phyloP scores from a whole-genome alignment of 2,329 filamentous ascomycete species.

The Tolypocladium amazonense region DNA sequence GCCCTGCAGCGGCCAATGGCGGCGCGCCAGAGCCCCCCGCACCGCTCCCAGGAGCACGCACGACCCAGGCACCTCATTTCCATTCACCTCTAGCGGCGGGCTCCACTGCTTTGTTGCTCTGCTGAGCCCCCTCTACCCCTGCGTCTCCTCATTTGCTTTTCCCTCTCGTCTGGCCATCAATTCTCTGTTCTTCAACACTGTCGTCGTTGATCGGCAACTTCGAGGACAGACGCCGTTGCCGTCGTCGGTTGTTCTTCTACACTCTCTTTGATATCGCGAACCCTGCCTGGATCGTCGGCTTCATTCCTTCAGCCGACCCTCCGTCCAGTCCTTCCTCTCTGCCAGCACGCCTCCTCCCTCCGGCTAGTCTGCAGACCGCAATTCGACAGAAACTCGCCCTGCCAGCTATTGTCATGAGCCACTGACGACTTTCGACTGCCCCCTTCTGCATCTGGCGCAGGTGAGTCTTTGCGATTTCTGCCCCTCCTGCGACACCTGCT shows the following conservation, averaged over 20 bases:
- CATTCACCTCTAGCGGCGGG: neutral
- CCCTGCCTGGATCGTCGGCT: slow-evolving; percentile 15
- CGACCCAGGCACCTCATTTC: too few species aligned
- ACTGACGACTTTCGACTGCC: neutral
- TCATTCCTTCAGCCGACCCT: slow-evolving; percentile 23
- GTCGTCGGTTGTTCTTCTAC: slow-evolving; percentile 1
- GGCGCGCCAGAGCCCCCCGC: slow-evolving; percentile 1
- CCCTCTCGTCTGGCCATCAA: neutral
- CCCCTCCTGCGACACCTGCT: neutral
- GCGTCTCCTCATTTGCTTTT: neutral
- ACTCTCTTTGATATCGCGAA: neutral
- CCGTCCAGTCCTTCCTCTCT: slow-evolving; percentile 25
- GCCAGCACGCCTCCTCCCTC: neutral
- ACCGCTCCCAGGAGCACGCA: neutral
- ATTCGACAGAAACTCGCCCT: neutral
- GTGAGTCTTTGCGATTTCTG: neutral
- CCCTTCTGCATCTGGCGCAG: neutral
- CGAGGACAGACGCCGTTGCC: neutral
- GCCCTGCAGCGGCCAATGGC: slow-evolving; percentile 2
- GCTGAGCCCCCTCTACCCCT: neutral
- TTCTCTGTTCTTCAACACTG: neutral
- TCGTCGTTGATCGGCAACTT: neutral
- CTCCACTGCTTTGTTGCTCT: neutral
- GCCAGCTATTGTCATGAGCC: neutral
- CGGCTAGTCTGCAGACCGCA: slow-evolving; percentile 1